Percentiles rank a stretch among this genome's conserved stretches.
Conservation (phyloP, 805 yeast genomes). For the Saturnispora galanensis region DNA sequence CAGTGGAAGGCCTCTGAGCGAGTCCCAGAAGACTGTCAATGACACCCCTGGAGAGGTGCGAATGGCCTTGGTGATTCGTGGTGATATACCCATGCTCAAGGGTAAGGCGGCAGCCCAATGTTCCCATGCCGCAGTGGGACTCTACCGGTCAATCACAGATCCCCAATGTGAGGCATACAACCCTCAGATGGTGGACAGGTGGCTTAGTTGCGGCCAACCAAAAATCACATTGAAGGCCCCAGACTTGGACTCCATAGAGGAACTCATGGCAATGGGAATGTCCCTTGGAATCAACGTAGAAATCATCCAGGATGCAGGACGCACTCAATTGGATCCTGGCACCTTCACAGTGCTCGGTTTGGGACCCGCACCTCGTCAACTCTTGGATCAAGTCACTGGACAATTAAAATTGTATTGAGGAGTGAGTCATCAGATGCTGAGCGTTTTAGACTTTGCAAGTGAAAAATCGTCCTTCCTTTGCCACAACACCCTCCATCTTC, state of each 20-base stretch:
- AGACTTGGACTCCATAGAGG: slow-evolving; percentile 60
- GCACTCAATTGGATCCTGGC: slow-evolving; percentile 95
- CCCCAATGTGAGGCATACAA: slow-evolving; percentile 45
- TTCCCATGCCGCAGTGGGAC: slow-evolving; percentile 92
- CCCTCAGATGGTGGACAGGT: slow-evolving; percentile 54
- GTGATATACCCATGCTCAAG: slow-evolving; percentile 83
- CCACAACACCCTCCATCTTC: not conserved
- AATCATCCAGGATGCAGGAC: slow-evolving; percentile 90
- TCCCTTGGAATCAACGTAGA: slow-evolving; percentile 69
- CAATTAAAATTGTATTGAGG: slow-evolving; percentile 59
- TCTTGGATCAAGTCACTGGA: slow-evolving; percentile 75
- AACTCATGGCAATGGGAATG: slow-evolving; percentile 71
- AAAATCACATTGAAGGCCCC: slow-evolving; percentile 78
- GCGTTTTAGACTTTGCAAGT: not conserved
- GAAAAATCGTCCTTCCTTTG: not conserved
- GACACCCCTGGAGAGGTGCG: slow-evolving; percentile 69
- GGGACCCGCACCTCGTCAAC: slow-evolving; percentile 89
- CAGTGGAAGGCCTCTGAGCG: too few species aligned
- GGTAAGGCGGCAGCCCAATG: slow-evolving; percentile 98
- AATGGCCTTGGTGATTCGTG: slow-evolving; percentile 82
- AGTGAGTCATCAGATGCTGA: not conserved
- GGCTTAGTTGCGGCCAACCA: slow-evolving; percentile 87
- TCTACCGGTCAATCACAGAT: slow-evolving; percentile 59
- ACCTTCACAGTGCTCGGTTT: slow-evolving; percentile 92
- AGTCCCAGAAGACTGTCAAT: slow-evolving; percentile 37